Percentiles rank a stretch among this genome's conserved stretches.
Conservation (phyloP, 169 alveolate species). For the Plasmodium coatneyi region DNA sequence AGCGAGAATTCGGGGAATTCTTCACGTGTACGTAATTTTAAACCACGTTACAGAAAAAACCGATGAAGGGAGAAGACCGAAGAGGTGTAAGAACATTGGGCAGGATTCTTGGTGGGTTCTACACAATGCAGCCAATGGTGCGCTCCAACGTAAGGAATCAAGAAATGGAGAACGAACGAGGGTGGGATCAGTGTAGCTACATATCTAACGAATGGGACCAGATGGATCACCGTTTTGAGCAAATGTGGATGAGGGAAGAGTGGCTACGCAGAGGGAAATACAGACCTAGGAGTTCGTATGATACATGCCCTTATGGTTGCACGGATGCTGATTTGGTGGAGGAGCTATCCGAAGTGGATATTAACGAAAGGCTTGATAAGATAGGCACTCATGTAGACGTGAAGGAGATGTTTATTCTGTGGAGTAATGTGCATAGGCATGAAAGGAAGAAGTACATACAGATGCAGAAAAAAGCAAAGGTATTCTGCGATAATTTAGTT, state of each 20-base stretch:
- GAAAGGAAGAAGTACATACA: slow-evolving; percentile 4
- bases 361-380: neutral
- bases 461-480: neutral
- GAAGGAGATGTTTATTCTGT: slow-evolving; percentile 16
- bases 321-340: neutral
- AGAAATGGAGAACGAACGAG: neutral
- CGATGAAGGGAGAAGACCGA: neutral
- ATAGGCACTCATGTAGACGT: neutral
- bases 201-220: neutral
- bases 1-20: neutral
- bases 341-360: neutral
- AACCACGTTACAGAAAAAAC: neutral
- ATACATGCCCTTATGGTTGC: neutral
- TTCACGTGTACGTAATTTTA: neutral
- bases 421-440: slow-evolving; percentile 3
- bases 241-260: neutral
- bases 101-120: neutral
- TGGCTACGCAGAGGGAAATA: neutral
- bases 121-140: neutral
- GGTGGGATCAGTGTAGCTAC: neutral
- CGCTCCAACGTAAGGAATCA: neutral
- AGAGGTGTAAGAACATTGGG: neutral
- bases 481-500: neutral
- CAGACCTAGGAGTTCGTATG: neutral
- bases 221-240: neutral